A percentile compares a stretch with the other conserved stretches of the same genome.
Conservation (phyloP, 192 early-diverging fungal species). For the Gryganskiella cystojenkinii region DNA sequence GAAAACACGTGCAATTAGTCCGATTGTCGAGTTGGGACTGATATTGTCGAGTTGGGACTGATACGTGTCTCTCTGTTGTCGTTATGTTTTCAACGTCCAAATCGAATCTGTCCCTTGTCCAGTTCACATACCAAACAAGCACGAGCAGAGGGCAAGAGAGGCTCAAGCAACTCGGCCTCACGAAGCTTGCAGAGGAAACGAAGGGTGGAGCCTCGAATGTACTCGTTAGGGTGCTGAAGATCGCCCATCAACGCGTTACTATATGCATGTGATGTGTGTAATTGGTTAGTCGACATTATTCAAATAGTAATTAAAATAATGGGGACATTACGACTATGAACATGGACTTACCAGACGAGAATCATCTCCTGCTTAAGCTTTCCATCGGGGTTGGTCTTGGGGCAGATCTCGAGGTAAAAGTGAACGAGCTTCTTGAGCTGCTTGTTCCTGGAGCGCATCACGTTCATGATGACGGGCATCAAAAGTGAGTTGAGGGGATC, state of each 20-base stretch:
- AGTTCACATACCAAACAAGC: conserved; percentile 78
- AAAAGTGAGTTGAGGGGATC: conserved; percentile 89
- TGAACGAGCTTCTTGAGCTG: conserved; percentile 95
- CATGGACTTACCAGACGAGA: conserved; percentile 81
- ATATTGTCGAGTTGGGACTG: too few species aligned
- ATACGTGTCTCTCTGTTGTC: too few species aligned
- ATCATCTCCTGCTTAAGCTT: conserved; percentile 96
- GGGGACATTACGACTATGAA: not conserved
- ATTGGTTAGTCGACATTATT: not conserved
- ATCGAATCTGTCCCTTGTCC: not conserved
- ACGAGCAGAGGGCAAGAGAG: conserved; percentile 89
- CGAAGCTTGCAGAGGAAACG: conserved; percentile 95
- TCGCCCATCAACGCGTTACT: conserved; percentile 96
- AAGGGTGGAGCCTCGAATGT: conserved; percentile 92
- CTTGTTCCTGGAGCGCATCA: conserved; percentile 97
- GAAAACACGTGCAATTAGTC: too few species aligned
- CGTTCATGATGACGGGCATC: conserved; percentile 99
- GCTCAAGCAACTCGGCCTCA: conserved; percentile 95
- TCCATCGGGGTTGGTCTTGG: conserved; percentile 91
- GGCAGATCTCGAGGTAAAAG: conserved; percentile 98
- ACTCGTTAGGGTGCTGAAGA: conserved; percentile 99
- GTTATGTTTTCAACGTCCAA: too few species aligned
- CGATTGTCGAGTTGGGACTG: too few species aligned
- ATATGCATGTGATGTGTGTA: too few species aligned
- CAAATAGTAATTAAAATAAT: too few species aligned